Evolutionary conservation across 352 stramenopile species (phyloP).

Genomic region (Thalassiosira mediterranea): DNA sequence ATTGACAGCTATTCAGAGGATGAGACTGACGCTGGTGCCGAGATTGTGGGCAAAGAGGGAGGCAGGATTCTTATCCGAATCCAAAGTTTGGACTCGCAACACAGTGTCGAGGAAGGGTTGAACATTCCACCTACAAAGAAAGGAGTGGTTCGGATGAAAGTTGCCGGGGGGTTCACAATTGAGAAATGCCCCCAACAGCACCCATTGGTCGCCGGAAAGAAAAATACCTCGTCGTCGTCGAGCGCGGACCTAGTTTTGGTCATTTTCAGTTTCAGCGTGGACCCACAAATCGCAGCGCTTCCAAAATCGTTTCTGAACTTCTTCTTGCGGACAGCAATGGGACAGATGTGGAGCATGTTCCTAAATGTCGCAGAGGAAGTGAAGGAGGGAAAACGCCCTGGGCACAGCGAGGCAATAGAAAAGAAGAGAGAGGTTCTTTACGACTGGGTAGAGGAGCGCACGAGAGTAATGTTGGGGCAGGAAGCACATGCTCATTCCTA

Average conservation of each 20-base stretch:
- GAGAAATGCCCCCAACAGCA: slow-evolving; percentile 70
- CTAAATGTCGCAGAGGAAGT: slow-evolving; percentile 74
- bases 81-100: slow-evolving; percentile 53
- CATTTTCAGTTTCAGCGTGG: slow-evolving; percentile 59
- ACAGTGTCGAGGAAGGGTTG: slow-evolving; percentile 39
- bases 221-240: not conserved
- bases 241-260: slow-evolving; percentile 62
- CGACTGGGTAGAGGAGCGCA: slow-evolving; percentile 67
- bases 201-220: slow-evolving; percentile 38
- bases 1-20: slow-evolving; percentile 47
- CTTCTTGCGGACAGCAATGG: slow-evolving; percentile 57
- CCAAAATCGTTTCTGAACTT: slow-evolving; percentile 75
- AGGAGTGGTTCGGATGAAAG: slow-evolving; percentile 54
- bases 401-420: slow-evolving; percentile 63
- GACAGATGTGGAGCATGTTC: slow-evolving; percentile 68
- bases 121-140: slow-evolving; percentile 36
- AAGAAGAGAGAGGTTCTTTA: slow-evolving; percentile 71
- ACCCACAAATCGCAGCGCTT: slow-evolving; percentile 62
- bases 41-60: not conserved
- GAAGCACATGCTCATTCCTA: no score
- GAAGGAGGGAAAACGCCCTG: slow-evolving; percentile 56
- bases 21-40: not conserved
- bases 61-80: slow-evolving; percentile 34
- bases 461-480: slow-evolving; percentile 67
- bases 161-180: slow-evolving; percentile 67